phyloP scores from a whole-genome alignment of 371 early-diverging fungal genomes.

The Funneliformis caledonium region DNA sequence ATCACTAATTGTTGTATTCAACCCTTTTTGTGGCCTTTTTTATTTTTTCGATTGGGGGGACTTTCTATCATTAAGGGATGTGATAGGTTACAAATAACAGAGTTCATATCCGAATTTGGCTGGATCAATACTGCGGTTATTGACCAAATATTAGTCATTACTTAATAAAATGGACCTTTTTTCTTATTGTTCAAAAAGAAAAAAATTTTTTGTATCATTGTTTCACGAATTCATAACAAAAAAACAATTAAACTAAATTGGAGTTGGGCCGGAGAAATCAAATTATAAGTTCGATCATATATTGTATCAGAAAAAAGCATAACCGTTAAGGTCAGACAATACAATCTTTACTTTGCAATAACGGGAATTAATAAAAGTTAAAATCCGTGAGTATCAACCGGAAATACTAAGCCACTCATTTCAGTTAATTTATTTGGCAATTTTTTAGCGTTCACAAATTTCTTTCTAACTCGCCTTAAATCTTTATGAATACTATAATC shows the following conservation, averaged over 20 bases:
- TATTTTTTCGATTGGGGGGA: background rate
- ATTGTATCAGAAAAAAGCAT: background rate
- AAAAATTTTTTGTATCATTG: background rate
- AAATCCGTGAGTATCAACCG: slow-evolving; percentile 44
- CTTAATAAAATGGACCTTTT: background rate
- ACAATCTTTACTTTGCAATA: background rate
- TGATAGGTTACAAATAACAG: background rate
- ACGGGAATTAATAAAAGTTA: slow-evolving; percentile 12
- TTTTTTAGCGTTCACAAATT: slow-evolving; percentile 53
- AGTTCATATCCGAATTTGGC: background rate
- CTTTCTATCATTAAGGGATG: background rate
- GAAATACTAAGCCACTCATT: slow-evolving; percentile 43
- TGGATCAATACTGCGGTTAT: background rate
- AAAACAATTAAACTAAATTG: background rate
- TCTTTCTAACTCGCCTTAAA: slow-evolving; percentile 54
- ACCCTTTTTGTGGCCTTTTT: slow-evolving; percentile 4
- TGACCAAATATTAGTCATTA: slow-evolving; percentile 16
- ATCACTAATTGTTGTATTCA: background rate
- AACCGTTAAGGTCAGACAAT: background rate
- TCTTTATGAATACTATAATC: slow-evolving; percentile 53
- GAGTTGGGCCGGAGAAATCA: background rate
- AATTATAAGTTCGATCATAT: too few relatives aligned
- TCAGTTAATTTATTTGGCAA: slow-evolving; percentile 50
- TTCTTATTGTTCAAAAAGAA: background rate
- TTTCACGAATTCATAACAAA: background rate